Evolutionary conservation across 345 rosid genomes (phyloP).

Genomic region (Eucalyptus cladocalyx): DNA sequence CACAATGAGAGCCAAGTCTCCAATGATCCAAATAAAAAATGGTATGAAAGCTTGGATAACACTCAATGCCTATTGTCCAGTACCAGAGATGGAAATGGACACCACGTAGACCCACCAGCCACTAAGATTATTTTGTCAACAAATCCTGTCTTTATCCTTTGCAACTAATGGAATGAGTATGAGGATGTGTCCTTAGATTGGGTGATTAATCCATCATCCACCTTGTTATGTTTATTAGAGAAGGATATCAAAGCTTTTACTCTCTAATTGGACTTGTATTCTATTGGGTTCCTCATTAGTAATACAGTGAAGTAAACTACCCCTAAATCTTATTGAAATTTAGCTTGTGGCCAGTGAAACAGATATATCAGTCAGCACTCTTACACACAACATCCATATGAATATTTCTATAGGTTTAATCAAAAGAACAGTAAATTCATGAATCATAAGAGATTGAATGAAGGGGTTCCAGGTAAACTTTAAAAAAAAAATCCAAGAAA

Average conservation of each 20-base stretch:
- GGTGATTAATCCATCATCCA: not conserved
- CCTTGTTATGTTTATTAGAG: not conserved
- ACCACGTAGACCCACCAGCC: not conserved
- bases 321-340: not conserved
- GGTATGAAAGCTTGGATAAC: not conserved
- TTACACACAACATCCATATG: not conserved
- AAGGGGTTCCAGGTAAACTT: not conserved
- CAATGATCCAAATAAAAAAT: not conserved
- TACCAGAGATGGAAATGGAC: not conserved
- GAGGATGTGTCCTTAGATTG: not conserved
- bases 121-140: not conserved
- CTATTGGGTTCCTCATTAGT: not conserved
- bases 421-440: not conserved
- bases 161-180: not conserved
- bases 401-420: not conserved
- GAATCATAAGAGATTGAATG: not conserved
- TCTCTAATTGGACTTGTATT: not conserved
- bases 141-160: not conserved
- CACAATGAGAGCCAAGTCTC: not conserved
- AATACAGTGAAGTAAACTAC: not conserved
- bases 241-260: not conserved
- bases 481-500: not conserved
- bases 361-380: not conserved
- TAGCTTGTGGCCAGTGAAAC: not conserved
- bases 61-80: not conserved